These are phyloP conservation scores for Rhodomyrtus psidioides DNA, from an alignment of 441 rosid species.

Conservation along the genomic window DNA sequence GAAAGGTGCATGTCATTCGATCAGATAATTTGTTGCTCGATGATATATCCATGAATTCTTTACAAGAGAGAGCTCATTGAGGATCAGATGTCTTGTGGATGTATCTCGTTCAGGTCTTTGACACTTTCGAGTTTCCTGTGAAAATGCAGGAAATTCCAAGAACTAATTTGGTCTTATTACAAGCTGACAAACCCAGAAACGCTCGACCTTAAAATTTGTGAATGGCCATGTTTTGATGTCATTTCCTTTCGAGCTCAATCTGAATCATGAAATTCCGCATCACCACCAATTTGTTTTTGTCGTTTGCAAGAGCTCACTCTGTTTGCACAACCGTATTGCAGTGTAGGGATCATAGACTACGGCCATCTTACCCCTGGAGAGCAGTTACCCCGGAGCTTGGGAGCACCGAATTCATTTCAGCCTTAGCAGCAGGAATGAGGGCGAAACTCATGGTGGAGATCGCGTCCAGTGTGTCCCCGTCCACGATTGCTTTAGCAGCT, in stretches of 20 bases:
- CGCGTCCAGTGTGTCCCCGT: conserved; percentile 21
- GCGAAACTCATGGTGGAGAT: conserved; percentile 40
- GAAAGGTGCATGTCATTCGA: neutral
- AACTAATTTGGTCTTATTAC: neutral
- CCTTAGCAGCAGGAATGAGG: conserved; percentile 33
- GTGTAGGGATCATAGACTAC: conserved; percentile 15
- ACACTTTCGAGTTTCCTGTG: neutral
- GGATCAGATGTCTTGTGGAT: neutral
- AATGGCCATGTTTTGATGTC: neutral
- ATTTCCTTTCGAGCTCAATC: neutral
- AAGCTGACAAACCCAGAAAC: neutral
- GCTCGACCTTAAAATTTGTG: neutral
- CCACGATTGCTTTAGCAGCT: conserved; percentile 35
- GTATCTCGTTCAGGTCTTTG: neutral
- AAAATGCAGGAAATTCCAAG: neutral
- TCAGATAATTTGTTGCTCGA: neutral
- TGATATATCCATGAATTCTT: neutral
- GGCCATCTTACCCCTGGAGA: conserved; percentile 6
- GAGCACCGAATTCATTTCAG: conserved; percentile 38
- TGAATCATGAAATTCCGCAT: neutral
- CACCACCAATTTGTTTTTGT: neutral
- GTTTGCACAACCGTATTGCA: neutral
- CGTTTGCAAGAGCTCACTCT: neutral
- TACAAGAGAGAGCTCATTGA: neutral
- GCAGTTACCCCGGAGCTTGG: conserved; percentile 19